phyloP scores from a whole-genome alignment of 306 rosid genomes.

The Cicer cuneatum region DNA sequence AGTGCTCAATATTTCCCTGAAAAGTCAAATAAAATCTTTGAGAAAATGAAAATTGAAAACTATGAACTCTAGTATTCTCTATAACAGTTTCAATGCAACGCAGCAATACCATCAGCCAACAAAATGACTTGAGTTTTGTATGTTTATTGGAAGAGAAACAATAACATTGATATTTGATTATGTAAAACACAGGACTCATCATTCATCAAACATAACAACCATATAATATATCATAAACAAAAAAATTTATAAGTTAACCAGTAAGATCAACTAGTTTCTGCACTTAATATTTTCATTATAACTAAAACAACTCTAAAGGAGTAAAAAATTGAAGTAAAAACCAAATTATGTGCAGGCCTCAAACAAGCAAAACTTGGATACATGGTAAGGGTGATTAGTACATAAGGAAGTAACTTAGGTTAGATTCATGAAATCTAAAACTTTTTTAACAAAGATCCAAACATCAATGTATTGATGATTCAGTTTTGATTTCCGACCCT shows the following conservation, averaged over 20 bases:
- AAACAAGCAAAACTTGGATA: background rate
- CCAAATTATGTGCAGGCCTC: background rate
- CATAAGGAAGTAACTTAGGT: background rate
- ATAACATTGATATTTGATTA: background rate
- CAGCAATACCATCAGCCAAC: too few species aligned
- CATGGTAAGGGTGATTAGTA: background rate
- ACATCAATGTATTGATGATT: background rate
- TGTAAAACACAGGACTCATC: slow-evolving; percentile 1
- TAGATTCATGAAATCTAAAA: background rate
- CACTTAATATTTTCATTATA: background rate
- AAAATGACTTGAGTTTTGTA: background rate
- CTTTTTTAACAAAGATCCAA: background rate
- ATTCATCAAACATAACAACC: slow-evolving; percentile 12
- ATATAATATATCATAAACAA: background rate
- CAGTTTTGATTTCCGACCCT: background rate
- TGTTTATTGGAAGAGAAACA: slow-evolving; percentile 7
- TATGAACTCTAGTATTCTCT: slow-evolving; percentile 5
- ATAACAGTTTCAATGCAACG: slow-evolving; percentile 7
- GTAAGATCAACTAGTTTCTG: background rate
- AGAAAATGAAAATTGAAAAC: background rate
- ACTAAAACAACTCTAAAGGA: background rate
- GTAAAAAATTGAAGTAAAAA: background rate
- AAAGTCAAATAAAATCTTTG: slow-evolving; percentile 28
- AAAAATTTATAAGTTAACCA: too few species aligned
- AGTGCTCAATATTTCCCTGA: slow-evolving; percentile 2